Base-by-base conservation (phyloP, 192 early-diverging fungal genomes). In the Nowakowskiella sp. region DNA sequence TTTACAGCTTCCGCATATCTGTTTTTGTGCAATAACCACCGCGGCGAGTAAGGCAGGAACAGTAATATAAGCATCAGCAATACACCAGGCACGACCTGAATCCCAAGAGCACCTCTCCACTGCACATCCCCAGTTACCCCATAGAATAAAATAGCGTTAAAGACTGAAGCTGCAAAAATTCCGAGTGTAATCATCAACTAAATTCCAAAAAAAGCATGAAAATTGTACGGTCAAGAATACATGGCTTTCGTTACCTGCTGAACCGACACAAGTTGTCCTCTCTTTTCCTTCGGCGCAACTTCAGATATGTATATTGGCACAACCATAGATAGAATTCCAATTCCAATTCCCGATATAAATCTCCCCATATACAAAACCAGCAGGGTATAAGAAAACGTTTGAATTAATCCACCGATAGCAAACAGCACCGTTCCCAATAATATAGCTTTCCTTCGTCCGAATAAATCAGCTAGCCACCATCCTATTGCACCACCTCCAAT, bases 261-360 rank as follows among this genome's bases (percentile, higher is more conserved):
- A 47, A 47, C 19, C 10, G 47, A 13, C 13, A 47, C 34, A 13
- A 47, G 13, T 10, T 34, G 13, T 28, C 53, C 53, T 53, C 53
- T 47, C 6, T 2, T 22, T 0, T 23, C 23, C 6, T 44, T 42
- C 6, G 36, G 25, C 5, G 55, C 0, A 6, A 55, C 6, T 55
- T 55, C 53, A 9, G 50, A 55, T 10, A 55, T 55, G 6, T 55
- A 55, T 10, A 56, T 25, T 55, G 53, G 53, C 24, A 8, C 8
- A 48, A 55, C 6, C 6, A 55, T 56, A 13, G 3, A 1, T 9
- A 54, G 47, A 9, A 6, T 26, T 6, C 53, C 53, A 13, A 55
- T 51, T 1, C 25, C 8, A 13, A 55, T 57, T 29, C 53, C 53
- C 1, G 53, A 13, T 29, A 55, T 13, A 9, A 50, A 1, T 10